Evolutionary conservation across 2,329 filamentous ascomycete genomes (phyloP).

Genomic region (Pseudogymnoascus sp.): DNA sequence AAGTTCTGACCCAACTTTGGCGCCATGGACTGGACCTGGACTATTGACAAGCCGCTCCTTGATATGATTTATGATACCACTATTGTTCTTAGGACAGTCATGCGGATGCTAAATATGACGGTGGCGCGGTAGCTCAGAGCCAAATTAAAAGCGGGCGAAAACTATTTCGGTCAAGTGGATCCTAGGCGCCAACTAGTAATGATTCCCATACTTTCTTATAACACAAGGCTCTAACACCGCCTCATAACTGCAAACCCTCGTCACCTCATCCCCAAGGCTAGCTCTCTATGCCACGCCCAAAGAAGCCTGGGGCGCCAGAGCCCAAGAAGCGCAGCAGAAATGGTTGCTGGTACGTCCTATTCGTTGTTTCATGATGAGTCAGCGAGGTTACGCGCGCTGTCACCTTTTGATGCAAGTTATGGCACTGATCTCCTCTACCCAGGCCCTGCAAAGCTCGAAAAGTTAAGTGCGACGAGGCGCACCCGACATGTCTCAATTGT

Average conservation of each 20-base stretch:
- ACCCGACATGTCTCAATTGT: slow-evolving; percentile 65
- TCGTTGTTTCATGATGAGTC: slow-evolving; percentile 12
- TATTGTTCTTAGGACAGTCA: neutral
- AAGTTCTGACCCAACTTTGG: neutral
- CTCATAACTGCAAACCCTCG: neutral
- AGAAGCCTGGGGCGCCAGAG: slow-evolving; percentile 53
- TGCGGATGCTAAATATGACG: neutral
- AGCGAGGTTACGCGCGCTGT: neutral
- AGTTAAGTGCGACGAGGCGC: slow-evolving; percentile 74
- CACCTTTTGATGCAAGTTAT: slow-evolving; percentile 6
- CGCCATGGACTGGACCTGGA: neutral
- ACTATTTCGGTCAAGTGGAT: neutral
- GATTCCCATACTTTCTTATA: neutral
- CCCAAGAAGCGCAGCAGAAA: slow-evolving; percentile 60
- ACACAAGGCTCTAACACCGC: neutral
- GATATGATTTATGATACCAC: slow-evolving; percentile 8
- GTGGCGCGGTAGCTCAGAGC: neutral
- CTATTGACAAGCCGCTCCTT: neutral
- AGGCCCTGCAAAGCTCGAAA: slow-evolving; percentile 76
- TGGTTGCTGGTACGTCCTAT: slow-evolving; percentile 52
- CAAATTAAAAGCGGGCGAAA: neutral
- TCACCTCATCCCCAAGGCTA: neutral
- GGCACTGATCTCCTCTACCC: slow-evolving; percentile 12
- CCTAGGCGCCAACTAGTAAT: neutral
- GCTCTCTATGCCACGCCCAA: slow-evolving; percentile 53